Base-by-base conservation (phyloP, 2,329 filamentous ascomycete genomes). In the Penicillium crustosum region DNA sequence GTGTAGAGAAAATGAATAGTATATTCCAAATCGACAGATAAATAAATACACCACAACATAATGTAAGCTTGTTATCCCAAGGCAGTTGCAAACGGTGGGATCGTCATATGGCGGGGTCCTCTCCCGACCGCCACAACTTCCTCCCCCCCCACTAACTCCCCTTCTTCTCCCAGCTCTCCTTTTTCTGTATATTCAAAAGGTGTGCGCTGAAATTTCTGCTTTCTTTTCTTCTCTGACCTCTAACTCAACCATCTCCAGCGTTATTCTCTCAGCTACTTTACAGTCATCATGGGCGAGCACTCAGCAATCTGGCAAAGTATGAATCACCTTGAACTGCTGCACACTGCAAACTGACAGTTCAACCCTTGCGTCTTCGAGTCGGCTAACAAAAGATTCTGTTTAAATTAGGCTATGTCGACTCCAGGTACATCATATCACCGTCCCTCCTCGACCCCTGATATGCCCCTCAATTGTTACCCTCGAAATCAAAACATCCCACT, bases 381-480 rank as follows among this genome's bases (percentile, higher is more conserved):
- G 43, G 49, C 63, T 69, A 53, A 66, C 58, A 47, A 49, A 17
- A 36, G 13, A 29, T 49, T 61, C 51, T 52, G 27, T 47, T 43
- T 44, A 36, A 36, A 38, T 60, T 64, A 85, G 84, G 80, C 76
- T 87, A 87, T 73, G 81, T 86, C 75, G 84, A 86, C 75, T 76
- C 79, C 62, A 86, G 84, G 84, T 86, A 83, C 67, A 70, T 55
- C 63, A 83, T 67, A 70, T 55, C 63, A 25, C 36, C 41, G 43
- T 41, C 55, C 53, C 23, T 38, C 31, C 23, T 35, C 50, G 10
- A 23, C 38, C 42, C 50, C 25, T 38, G 38, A 51, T 33, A 33
- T 51, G 29, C 55, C 38, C 44, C 55, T 53, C 55, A 13, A 13
- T 42, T 41, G 33, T 51, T 48, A 49, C 49, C 59, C 61, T 61